These are phyloP conservation scores for Agaricus subrufescens DNA, from an alignment of 768 basidiomycete genomes.

Conservation along the genomic window DNA sequence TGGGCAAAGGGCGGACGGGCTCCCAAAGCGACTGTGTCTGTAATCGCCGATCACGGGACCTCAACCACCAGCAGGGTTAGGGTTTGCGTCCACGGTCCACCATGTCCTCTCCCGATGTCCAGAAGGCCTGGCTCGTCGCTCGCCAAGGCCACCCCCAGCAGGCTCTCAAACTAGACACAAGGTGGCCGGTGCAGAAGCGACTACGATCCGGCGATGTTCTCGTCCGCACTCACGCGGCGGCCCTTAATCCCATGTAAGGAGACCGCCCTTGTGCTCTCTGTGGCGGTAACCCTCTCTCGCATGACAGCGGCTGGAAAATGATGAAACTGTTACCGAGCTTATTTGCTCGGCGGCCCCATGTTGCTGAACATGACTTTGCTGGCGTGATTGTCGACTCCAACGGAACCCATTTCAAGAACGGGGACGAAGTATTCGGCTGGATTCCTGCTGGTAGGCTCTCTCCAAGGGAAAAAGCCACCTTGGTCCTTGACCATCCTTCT, in stretches of 20 bases:
- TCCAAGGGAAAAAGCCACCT: background rate
- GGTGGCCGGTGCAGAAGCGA: constrained; percentile 34
- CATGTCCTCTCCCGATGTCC: constrained; percentile 21
- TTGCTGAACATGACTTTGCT: constrained; percentile 58
- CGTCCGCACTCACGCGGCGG: constrained; percentile 35
- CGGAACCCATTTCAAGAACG: constrained; percentile 44
- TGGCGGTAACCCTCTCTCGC: background rate
- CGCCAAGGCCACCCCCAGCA: constrained; percentile 26
- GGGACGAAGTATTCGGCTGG: constrained; percentile 64
- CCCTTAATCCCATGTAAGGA: constrained; percentile 65
- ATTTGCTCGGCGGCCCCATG: constrained; percentile 41
- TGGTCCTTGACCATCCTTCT: background rate
- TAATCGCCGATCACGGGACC: constrained; percentile 17
- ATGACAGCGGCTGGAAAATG: constrained; percentile 52
- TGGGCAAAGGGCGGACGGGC: constrained; percentile 40
- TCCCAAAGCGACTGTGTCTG: constrained; percentile 16
- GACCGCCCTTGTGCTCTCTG: background rate
- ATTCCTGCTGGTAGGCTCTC: constrained; percentile 26
- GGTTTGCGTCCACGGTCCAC: constrained; percentile 7
- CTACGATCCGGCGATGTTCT: constrained; percentile 29
- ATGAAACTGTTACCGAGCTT: constrained; percentile 46
- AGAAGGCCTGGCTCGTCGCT: constrained; percentile 35
- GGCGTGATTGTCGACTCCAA: constrained; percentile 58
- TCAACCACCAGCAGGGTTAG: constrained; percentile 16
- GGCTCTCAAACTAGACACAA: constrained; percentile 26